A percentile compares a stretch with the other conserved stretches of the same genome.
Conservation (phyloP, 108 stramenopile genomes). For the Cyclotella baltica region DNA sequence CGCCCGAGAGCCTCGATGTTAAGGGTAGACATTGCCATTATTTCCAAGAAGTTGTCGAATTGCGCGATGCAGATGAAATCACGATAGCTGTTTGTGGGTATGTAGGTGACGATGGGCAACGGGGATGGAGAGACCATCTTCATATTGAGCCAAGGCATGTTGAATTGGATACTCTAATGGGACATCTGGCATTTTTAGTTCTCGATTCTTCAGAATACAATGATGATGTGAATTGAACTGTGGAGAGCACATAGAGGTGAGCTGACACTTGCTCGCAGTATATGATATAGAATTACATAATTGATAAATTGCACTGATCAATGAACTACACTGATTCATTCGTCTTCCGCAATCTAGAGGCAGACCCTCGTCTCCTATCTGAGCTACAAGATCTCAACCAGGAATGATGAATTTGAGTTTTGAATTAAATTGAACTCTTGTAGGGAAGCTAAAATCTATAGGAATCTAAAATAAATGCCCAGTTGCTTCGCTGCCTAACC, state of each 20-base stretch:
- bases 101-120: slow-evolving; percentile 35
- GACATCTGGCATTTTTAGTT: slow-evolving; percentile 50
- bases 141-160: slow-evolving; percentile 34
- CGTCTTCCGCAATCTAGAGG: slow-evolving; percentile 10
- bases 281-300: neutral
- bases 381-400: too few relatives aligned
- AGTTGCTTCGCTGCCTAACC: too few relatives aligned
- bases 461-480: too few relatives aligned
- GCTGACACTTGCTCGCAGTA: neutral
- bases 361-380: neutral
- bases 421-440: too few relatives aligned
- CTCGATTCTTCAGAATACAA: slow-evolving; percentile 10
- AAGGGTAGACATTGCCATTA: slow-evolving; percentile 57
- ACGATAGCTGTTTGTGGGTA: slow-evolving; percentile 47
- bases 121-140: slow-evolving; percentile 46
- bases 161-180: slow-evolving; percentile 49
- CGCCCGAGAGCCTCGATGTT: slow-evolving; percentile 48
- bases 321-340: neutral
- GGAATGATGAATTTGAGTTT: too few relatives aligned
- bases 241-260: neutral
- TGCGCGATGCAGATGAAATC: slow-evolving; percentile 44
- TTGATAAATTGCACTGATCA: neutral
- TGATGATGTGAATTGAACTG: neutral
- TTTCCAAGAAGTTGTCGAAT: slow-evolving; percentile 53
- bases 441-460: too few relatives aligned